Percentiles rank a stretch among this genome's conserved stretches.
These are phyloP conservation scores for Hypomyces rosellus DNA, from an alignment of 2,329 filamentous ascomycete species.

Conservation along the genomic window DNA sequence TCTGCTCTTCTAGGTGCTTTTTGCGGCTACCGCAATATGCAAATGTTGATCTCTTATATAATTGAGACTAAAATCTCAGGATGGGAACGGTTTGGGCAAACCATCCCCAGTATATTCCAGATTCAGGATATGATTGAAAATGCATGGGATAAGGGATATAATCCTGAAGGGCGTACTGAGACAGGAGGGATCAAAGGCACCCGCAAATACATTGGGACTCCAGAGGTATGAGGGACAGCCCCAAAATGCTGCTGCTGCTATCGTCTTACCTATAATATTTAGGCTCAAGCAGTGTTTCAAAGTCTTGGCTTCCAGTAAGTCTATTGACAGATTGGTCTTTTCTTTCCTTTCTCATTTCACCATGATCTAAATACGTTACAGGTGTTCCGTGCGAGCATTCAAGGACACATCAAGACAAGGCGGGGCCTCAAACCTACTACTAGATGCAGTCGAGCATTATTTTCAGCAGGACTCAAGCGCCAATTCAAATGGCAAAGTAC, in stretches of 20 bases:
- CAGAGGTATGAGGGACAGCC: conserved; percentile 56
- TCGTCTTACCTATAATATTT: background rate
- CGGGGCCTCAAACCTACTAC: conserved; percentile 47
- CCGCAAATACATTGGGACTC: conserved; percentile 90
- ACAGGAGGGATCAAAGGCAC: conserved; percentile 85
- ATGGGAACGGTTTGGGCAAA: conserved; percentile 50
- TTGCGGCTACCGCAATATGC: conserved; percentile 92
- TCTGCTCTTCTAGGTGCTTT: conserved; percentile 59
- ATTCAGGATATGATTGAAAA: conserved; percentile 82
- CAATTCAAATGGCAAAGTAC: conserved; percentile 52
- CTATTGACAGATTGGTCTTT: background rate
- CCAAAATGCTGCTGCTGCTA: background rate
- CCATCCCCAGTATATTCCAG: conserved; percentile 68
- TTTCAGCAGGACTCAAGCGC: conserved; percentile 50
- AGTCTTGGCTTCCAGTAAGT: conserved; percentile 61
- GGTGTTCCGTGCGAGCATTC: conserved; percentile 59
- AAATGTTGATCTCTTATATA: conserved; percentile 81
- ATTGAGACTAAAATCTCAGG: conserved; percentile 52
- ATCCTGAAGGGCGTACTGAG: conserved; percentile 65
- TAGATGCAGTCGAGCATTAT: conserved; percentile 65
- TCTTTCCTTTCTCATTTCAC: background rate
- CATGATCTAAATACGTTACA: conserved; percentile 18
- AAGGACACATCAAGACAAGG: conserved; percentile 37
- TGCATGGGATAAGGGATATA: conserved; percentile 84
- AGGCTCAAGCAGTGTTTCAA: conserved; percentile 74